Evolutionary conservation across 2,329 filamentous ascomycete species (phyloP).

Genomic region (Daldinia sp.): DNA sequence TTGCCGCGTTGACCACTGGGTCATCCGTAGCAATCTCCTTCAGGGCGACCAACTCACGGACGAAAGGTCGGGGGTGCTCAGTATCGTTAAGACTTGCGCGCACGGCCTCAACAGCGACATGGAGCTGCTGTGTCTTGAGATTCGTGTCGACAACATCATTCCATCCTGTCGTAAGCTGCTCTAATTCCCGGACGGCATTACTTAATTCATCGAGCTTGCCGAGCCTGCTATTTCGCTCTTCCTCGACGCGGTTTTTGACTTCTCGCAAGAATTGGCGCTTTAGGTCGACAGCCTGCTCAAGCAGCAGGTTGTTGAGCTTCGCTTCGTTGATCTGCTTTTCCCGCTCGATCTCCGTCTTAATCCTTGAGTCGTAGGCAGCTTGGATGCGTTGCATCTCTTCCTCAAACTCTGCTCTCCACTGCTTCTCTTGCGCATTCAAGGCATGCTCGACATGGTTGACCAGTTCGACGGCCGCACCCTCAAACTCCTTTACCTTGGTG

Average conservation of each 20-base stretch:
- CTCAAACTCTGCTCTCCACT: conserved; percentile 88
- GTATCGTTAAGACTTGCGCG: conserved; percentile 81
- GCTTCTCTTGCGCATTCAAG: conserved; percentile 80
- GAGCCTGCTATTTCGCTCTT: conserved; percentile 85
- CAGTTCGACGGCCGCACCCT: conserved; percentile 86
- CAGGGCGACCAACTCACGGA: conserved; percentile 90
- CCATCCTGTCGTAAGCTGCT: conserved; percentile 88
- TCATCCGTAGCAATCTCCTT: conserved; percentile 90
- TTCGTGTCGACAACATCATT: conserved; percentile 90
- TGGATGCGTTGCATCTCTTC: conserved; percentile 83
- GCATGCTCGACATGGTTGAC: conserved; percentile 85
- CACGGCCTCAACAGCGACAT: conserved; percentile 94
- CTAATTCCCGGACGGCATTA: conserved; percentile 79
- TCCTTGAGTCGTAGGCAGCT: conserved; percentile 79
- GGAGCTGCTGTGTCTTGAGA: conserved; percentile 92
- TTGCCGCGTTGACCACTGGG: conserved; percentile 87
- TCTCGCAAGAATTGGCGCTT: conserved; percentile 85
- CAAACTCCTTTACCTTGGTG: conserved; percentile 78
- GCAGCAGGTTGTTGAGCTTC: conserved; percentile 81
- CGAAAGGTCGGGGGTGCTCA: conserved; percentile 80
- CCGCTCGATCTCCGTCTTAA: conserved; percentile 80
- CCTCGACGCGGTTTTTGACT: conserved; percentile 82
- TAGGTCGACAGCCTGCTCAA: conserved; percentile 88
- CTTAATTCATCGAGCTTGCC: conserved; percentile 85
- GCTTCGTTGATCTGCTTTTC: conserved; percentile 84